phyloP scores from a whole-genome alignment of 306 rosid species.

The Lathyrus tuberosus region DNA sequence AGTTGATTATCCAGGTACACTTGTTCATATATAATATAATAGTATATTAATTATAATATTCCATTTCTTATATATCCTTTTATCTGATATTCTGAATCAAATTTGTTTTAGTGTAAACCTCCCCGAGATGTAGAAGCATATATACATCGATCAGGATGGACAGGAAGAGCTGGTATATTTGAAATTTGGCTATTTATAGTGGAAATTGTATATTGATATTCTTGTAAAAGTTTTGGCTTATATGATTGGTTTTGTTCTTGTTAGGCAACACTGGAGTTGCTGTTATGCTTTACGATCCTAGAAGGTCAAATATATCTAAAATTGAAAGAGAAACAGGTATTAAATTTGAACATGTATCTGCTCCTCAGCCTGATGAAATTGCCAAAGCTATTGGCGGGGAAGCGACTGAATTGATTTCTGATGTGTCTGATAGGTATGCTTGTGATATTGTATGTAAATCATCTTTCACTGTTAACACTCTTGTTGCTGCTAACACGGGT shows the following conservation, averaged over 20 bases:
- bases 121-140: slow-evolving; percentile 91
- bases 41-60: not conserved
- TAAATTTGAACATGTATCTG: slow-evolving; percentile 80
- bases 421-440: slow-evolving; percentile 76
- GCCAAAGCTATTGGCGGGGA: slow-evolving; percentile 74
- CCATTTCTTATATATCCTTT: not conserved
- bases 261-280: slow-evolving; percentile 90
- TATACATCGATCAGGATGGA: slow-evolving; percentile 95
- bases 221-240: not conserved
- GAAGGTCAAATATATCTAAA: slow-evolving; percentile 62
- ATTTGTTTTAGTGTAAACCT: slow-evolving; percentile 77
- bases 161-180: slow-evolving; percentile 89
- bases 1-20: slow-evolving; percentile 85
- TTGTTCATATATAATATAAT: not conserved
- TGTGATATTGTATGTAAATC: slow-evolving; percentile 3
- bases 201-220: not conserved
- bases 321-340: slow-evolving; percentile 89
- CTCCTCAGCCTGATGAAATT: slow-evolving; percentile 84
- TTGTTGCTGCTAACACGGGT: slow-evolving; percentile 26
- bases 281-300: slow-evolving; percentile 86
- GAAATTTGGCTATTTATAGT: not conserved
- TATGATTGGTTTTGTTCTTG: not conserved
- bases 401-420: slow-evolving; percentile 64
- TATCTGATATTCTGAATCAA: slow-evolving; percentile 34
- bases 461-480: not conserved